A percentile compares a stretch with the other conserved stretches of the same genome.
phyloP scores from a whole-genome alignment of 768 basidiomycete genomes.

The Fomitopsis pulvina region DNA sequence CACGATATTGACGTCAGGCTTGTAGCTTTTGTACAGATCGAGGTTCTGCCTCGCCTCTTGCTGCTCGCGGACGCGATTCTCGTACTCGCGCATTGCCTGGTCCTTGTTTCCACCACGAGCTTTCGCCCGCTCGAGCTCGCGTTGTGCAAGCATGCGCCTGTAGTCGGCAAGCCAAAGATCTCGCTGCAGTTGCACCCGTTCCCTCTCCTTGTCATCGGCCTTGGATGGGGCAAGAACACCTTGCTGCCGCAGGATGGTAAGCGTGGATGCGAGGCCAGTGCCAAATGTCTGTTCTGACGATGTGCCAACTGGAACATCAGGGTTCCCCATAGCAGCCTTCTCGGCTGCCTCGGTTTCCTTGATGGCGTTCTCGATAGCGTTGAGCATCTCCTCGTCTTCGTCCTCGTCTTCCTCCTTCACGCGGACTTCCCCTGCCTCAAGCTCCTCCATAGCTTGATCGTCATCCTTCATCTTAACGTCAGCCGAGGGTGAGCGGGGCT shows the following conservation, averaged over 20 bases:
- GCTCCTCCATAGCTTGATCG: constrained; percentile 62
- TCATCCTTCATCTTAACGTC: constrained; percentile 51
- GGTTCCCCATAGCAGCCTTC: constrained; percentile 25
- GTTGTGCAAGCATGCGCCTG: constrained; percentile 63
- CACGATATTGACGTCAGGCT: constrained; percentile 92
- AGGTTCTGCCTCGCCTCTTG: constrained; percentile 79
- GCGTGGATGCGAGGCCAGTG: constrained; percentile 81
- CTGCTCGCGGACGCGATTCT: constrained; percentile 88
- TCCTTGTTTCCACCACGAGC: constrained; percentile 80
- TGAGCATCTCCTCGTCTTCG: constrained; percentile 69
- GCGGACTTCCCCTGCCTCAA: constrained; percentile 76
- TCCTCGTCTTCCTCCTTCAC: constrained; percentile 76
- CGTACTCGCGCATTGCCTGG: constrained; percentile 90
- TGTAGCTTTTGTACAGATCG: constrained; percentile 88
- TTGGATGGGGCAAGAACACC: constrained; percentile 70
- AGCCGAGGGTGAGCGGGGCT: constrained; percentile 28
- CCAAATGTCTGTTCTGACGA: constrained; percentile 74
- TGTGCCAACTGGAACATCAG: constrained; percentile 47
- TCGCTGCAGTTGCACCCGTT: constrained; percentile 73
- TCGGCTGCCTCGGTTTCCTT: constrained; percentile 58
- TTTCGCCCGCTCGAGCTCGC: constrained; percentile 74
- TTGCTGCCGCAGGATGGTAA: constrained; percentile 85
- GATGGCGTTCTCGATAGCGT: constrained; percentile 66
- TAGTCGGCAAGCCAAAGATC: constrained; percentile 91
- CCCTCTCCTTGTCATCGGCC: constrained; percentile 66